Percentiles rank a stretch among this genome's conserved stretches.
These are phyloP conservation scores for Luffa aegyptiaca DNA, from an alignment of 306 rosid genomes.

Conservation along the genomic window DNA sequence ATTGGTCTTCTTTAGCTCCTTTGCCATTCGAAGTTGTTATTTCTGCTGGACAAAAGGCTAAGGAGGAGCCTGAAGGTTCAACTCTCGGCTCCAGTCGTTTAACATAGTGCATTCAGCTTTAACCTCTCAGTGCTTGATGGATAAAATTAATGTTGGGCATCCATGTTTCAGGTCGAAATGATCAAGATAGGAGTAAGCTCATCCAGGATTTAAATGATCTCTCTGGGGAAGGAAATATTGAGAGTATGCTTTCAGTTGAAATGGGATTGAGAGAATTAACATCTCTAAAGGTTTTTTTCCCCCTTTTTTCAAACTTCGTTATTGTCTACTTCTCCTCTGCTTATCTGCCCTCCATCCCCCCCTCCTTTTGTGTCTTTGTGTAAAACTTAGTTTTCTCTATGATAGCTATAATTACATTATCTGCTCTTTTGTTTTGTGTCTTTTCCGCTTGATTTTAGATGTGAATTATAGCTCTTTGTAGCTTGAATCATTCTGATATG, in stretches of 20 bases:
- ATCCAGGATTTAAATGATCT: conserved; percentile 76
- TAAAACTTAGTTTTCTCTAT: neutral
- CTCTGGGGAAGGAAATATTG: conserved; percentile 87
- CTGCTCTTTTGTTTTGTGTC: neutral
- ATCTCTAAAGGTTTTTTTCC: conserved; percentile 51
- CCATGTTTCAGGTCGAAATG: conserved; percentile 47
- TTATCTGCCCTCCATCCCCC: neutral
- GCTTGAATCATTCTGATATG: neutral
- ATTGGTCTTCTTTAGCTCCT: conserved; percentile 94
- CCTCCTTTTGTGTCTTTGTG: neutral
- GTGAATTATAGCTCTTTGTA: neutral
- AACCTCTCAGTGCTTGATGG: neutral
- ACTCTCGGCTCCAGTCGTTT: neutral
- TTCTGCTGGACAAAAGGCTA: conserved; percentile 98
- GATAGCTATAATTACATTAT: neutral
- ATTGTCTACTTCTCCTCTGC: neutral
- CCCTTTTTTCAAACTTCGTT: neutral
- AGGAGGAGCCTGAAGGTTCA: conserved; percentile 70
- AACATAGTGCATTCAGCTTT: neutral
- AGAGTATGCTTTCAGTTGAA: conserved; percentile 95
- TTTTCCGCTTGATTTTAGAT: neutral
- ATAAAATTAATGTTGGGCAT: neutral
- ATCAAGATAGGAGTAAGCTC: conserved; percentile 51
- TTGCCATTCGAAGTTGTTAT: conserved; percentile 84
- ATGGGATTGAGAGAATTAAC: conserved; percentile 84